Conservation (phyloP, 2,329 filamentous ascomycete species). For the Aspergillus puulaauensis region DNA sequence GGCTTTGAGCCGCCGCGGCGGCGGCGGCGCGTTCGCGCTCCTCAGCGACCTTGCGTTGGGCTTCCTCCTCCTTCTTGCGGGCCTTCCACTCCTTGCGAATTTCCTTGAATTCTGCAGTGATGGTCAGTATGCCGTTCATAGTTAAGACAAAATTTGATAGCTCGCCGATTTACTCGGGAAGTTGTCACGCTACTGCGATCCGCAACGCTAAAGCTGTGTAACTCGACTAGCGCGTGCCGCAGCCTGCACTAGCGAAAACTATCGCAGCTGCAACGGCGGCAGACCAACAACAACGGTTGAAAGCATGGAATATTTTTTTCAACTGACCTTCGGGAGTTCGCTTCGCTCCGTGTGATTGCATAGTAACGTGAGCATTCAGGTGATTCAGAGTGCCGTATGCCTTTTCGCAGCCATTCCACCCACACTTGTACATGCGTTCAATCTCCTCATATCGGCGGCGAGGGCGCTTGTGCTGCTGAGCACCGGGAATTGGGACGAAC, state of each 20-base stretch:
- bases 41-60: constrained; percentile 83
- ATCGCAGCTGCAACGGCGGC: constrained; percentile 33
- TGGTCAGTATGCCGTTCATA: constrained; percentile 18
- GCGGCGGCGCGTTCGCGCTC: constrained; percentile 71
- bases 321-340: constrained; percentile 91
- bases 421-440: constrained; percentile 99
- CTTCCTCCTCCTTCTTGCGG: constrained; percentile 98
- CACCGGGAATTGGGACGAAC: constrained; percentile 94
- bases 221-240: constrained; percentile 43
- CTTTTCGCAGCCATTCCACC: constrained; percentile 98
- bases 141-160: neutral
- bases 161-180: constrained; percentile 35
- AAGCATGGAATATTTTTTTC: neutral
- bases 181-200: constrained; percentile 54
- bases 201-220: constrained; percentile 52
- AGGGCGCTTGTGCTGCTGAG: constrained; percentile 95
- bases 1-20: constrained; percentile 49
- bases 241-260: constrained; percentile 40
- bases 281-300: constrained; percentile 3
- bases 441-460: constrained; percentile 95
- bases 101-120: constrained; percentile 85
- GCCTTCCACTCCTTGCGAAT: constrained; percentile 99
- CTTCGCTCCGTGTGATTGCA: constrained; percentile 95
- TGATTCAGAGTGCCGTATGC: constrained; percentile 98
- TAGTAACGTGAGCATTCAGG: constrained; percentile 95